These are phyloP conservation scores for Jackrogersella minutella DNA, from an alignment of 495 filamentous ascomycete genomes.

Conservation along the genomic window DNA sequence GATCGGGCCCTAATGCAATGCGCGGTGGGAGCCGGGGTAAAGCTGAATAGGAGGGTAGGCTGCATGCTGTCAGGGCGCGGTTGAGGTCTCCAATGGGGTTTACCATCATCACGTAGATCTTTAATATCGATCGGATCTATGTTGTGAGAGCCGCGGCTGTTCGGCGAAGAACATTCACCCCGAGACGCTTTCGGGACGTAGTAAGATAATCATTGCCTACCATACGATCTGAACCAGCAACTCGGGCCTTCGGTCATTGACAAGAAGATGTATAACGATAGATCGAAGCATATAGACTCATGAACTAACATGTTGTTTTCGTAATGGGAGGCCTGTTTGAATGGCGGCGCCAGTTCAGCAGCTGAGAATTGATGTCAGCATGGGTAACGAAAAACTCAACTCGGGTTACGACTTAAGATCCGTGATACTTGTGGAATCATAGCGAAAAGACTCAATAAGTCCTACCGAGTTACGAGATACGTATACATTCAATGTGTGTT, in stretches of 20 bases:
- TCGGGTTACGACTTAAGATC: slow-evolving; percentile 31
- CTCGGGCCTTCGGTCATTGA: neutral
- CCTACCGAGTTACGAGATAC: neutral
- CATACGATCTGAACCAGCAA: neutral
- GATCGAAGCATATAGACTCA: slow-evolving; percentile 6
- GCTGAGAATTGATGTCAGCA: slow-evolving; percentile 39
- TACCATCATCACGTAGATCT: slow-evolving; percentile 27
- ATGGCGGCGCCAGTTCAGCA: slow-evolving; percentile 13
- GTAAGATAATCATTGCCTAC: slow-evolving; percentile 6
- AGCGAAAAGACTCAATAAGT: slow-evolving; percentile 12
- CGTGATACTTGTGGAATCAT: slow-evolving; percentile 20
- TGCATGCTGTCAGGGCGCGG: slow-evolving; percentile 36
- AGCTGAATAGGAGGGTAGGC: slow-evolving; percentile 37
- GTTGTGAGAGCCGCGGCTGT: neutral
- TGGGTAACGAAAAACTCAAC: slow-evolving; percentile 10
- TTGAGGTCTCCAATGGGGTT: slow-evolving; percentile 35
- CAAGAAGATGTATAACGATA: neutral
- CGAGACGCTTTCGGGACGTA: neutral
- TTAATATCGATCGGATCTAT: slow-evolving; percentile 23
- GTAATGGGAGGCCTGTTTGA: slow-evolving; percentile 28
- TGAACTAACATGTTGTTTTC: slow-evolving; percentile 7
- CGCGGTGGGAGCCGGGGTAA: slow-evolving; percentile 37
- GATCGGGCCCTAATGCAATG: slow-evolving; percentile 43
- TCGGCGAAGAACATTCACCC: neutral
- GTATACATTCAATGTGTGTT: slow-evolving; percentile 10